phyloP scores from a whole-genome alignment of 2,329 filamentous ascomycete species.

The Ophiostoma ips region DNA sequence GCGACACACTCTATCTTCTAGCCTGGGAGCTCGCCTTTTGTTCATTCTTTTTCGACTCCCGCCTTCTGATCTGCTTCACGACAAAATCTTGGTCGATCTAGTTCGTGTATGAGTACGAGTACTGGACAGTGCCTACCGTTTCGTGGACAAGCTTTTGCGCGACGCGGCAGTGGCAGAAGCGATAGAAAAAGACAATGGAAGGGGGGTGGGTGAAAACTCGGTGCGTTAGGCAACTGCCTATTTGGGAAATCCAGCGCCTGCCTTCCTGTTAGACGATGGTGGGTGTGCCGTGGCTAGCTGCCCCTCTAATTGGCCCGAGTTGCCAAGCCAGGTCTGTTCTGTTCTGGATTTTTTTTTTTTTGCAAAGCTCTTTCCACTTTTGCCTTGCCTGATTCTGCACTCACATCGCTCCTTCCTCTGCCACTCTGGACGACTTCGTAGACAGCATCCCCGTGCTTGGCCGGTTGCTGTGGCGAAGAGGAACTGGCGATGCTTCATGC shows the following conservation, averaged over 20 bases:
- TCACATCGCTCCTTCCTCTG: background rate
- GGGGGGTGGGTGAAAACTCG: background rate
- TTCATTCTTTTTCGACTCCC: no score
- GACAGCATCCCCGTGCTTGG: background rate
- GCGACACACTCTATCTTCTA: no score
- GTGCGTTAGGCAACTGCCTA: constrained; percentile 6
- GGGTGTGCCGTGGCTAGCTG: background rate
- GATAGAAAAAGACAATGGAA: background rate
- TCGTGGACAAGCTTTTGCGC: background rate
- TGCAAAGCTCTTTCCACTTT: background rate
- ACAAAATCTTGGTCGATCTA: no score
- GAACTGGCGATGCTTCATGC: background rate
- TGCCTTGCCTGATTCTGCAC: no score
- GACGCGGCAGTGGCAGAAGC: background rate
- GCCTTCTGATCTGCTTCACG: no score
- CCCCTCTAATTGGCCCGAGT: background rate
- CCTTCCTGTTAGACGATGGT: background rate
- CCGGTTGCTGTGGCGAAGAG: background rate
- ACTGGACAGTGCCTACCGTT: no score
- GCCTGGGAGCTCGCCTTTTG: no score
- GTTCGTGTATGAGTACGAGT: no score
- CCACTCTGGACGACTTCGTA: background rate
- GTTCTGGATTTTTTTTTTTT: background rate
- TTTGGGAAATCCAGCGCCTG: constrained; percentile 2
- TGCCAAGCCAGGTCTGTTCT: no score